Evolutionary conservation across 805 yeast genomes (phyloP), one percentile per base, ranked within the genome.

Genomic region (Candida schatavii): DNA sequence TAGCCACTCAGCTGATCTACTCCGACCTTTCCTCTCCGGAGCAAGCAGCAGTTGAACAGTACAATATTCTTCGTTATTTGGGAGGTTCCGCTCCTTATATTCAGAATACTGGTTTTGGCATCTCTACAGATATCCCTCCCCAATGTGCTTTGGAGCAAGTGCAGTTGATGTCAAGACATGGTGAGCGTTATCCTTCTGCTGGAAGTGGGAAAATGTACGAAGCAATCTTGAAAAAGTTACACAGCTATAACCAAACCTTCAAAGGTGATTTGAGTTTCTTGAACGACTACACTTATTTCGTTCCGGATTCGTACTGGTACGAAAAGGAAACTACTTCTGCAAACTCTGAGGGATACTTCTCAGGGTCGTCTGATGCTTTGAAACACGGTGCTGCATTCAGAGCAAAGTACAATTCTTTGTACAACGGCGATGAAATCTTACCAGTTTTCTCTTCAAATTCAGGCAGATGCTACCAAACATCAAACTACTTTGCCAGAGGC

Each of bases 121-220:
- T 79, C 23, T 59, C 72, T 11, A 56, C 67, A 11, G 74, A 62
- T 7, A 50, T 64, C 2, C 81, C 83, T 10, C 64, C 57, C 5
- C 62, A 63, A 28, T 80, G 85, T 56, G 49, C 57, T 4, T 66
- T 81, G 41, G 76, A 75, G 47, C 88, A 83, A 57, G 85, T 82
- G 6, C 87, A 82, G 49, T 61, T 83, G 14, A 62, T 82, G 41
- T 80, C 82, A 46, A 74, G 95, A 52, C 93, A 85, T 54, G 93
- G 90, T 18, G 90, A 85, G 57, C 68, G 93, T 47, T 84, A 70
- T 54, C 70, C 74, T 5, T 57, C 69, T n/a, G 52, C 48, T 25
- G 45, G 56, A 21, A 51, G 45, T 22, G 72, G 72, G 6, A 52
- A 49, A 32, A 19, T 33, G 7, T 55, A 56, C 30, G 65, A 66